A percentile compares a stretch with the other conserved stretches of the same genome.
phyloP scores from a whole-genome alignment of 345 rosid species.

The Ceriops zippeliana region DNA sequence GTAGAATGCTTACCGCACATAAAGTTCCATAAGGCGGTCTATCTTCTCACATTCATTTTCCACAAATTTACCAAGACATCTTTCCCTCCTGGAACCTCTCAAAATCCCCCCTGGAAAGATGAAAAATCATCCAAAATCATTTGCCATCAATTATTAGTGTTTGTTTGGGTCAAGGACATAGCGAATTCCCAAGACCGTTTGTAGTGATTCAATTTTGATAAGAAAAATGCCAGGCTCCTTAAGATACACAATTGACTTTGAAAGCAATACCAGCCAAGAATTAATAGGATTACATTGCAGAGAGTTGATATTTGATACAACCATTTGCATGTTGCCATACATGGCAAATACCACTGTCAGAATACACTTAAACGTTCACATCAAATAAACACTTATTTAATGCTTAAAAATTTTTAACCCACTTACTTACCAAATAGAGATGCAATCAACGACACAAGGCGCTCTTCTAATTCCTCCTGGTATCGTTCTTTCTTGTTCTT shows the following conservation, averaged over 20 bases:
- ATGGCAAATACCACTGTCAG: too few species aligned
- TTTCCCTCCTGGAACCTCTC: conserved; percentile 90
- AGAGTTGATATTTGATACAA: too few species aligned
- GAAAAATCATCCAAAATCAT: conserved; percentile 7
- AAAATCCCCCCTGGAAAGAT: conserved; percentile 65
- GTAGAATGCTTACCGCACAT: conserved; percentile 48
- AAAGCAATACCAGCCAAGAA: not conserved
- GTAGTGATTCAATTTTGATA: not conserved
- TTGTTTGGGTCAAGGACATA: not conserved
- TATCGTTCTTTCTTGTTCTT: conserved; percentile 80
- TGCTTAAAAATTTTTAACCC: conserved; percentile 23
- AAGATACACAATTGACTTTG: not conserved
- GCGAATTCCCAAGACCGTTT: not conserved
- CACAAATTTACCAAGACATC: conserved; percentile 83
- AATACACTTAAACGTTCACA: too few species aligned
- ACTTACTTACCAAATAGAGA: conserved; percentile 89
- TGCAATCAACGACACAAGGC: conserved; percentile 69
- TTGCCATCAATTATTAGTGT: not conserved
- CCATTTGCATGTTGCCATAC: too few species aligned
- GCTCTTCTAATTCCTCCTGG: conserved; percentile 90
- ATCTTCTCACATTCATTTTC: conserved; percentile 97
- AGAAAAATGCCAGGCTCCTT: not conserved
- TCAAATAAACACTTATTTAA: not conserved
- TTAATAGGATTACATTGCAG: not conserved
- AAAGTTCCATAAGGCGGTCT: conserved; percentile 93